A percentile compares a stretch with the other conserved stretches of the same genome.
These are phyloP conservation scores for Mycena rosella DNA, from an alignment of 768 basidiomycete genomes.

Conservation along the genomic window DNA sequence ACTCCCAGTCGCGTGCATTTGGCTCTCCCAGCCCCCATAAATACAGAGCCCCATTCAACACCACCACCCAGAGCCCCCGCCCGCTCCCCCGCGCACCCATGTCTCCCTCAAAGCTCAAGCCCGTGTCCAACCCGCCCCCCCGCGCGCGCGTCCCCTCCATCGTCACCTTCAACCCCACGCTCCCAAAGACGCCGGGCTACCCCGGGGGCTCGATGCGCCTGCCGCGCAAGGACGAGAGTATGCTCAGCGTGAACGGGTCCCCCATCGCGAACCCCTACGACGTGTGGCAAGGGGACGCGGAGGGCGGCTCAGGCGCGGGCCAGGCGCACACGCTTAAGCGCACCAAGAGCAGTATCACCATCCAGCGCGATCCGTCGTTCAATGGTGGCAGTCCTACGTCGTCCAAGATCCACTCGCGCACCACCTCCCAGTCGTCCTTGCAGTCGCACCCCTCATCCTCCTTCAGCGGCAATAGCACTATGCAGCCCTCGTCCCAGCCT, in stretches of 20 bases:
- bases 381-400: constrained; percentile 46
- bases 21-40: constrained; percentile 61
- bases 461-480: constrained; percentile 21
- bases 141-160: constrained; percentile 65
- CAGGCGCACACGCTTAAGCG: constrained; percentile 56
- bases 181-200: constrained; percentile 69
- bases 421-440: constrained; percentile 61
- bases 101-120: constrained; percentile 58
- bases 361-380: constrained; percentile 68
- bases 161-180: constrained; percentile 78
- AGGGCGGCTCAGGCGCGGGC: constrained; percentile 36
- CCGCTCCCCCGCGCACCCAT: constrained; percentile 29
- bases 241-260: constrained; percentile 87
- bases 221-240: constrained; percentile 80
- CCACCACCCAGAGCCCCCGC: constrained; percentile 43
- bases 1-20: constrained; percentile 44
- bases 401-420: constrained; percentile 56
- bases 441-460: constrained; percentile 30
- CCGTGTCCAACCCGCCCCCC: constrained; percentile 41
- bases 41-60: constrained; percentile 59
- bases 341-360: constrained; percentile 69
- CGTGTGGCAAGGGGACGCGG: constrained; percentile 60
- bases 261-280: constrained; percentile 85
- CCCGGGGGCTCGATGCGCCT: constrained; percentile 68
- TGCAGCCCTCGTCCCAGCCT: constrained; percentile 15